Conservation (phyloP, 345 rosid genomes). For the Eucalyptus regnans region DNA sequence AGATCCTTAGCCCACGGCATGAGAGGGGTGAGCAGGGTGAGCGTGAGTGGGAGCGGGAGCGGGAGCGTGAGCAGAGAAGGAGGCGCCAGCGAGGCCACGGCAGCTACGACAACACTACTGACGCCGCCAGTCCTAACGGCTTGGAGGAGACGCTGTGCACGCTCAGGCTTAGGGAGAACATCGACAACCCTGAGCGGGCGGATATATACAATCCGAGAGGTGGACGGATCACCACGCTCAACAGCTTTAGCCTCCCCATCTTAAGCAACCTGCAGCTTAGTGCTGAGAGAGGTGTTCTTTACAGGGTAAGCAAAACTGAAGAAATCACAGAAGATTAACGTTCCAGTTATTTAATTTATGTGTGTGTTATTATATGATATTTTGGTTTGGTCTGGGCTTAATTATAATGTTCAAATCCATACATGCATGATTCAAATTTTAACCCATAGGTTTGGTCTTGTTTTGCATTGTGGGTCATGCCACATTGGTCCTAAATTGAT, state of each 20-base stretch:
- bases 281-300: conserved; percentile 34
- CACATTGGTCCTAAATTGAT: neutral
- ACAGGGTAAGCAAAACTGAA: conserved; percentile 1
- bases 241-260: conserved; percentile 43
- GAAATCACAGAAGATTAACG: neutral
- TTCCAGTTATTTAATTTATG: neutral
- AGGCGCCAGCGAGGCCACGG: neutral
- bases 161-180: conserved; percentile 22
- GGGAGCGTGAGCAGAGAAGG: neutral
- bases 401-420: neutral
- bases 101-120: neutral
- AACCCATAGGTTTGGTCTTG: neutral
- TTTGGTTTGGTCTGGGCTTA: fast-evolving
- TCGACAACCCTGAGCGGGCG: conserved; percentile 31
- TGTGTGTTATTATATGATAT: neutral
- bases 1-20: conserved; percentile 4
- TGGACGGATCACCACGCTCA: conserved; percentile 41
- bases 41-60: neutral
- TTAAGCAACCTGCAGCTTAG: conserved; percentile 38
- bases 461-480: neutral
- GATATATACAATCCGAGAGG: conserved; percentile 49
- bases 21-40: neutral
- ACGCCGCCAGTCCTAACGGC: conserved; percentile 16
- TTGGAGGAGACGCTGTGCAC: conserved; percentile 54
- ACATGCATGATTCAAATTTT: neutral